A percentile compares a stretch with the other conserved stretches of the same genome.
These are phyloP conservation scores for Coleophoma eucalyptorum DNA, from an alignment of 2,329 filamentous ascomycete genomes.

Conservation along the genomic window DNA sequence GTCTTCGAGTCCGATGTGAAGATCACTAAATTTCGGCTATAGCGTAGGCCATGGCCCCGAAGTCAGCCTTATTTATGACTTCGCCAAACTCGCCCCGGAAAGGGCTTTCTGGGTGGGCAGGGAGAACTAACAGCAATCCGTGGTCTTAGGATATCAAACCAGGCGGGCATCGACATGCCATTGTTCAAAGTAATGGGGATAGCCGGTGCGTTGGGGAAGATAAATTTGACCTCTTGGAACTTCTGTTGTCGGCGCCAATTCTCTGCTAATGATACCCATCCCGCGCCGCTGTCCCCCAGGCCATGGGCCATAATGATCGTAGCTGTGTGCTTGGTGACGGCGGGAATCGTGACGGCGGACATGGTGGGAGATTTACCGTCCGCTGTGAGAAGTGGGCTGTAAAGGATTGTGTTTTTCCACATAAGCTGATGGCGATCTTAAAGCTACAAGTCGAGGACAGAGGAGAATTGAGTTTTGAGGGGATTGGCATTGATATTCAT, in stretches of 20 bases:
- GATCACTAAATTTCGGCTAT: too few species aligned
- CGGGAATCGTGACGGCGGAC: constrained; percentile 65
- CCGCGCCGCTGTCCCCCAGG: constrained; percentile 76
- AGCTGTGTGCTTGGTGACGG: constrained; percentile 79
- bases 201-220: constrained; percentile 87
- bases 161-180: constrained; percentile 79
- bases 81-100: constrained; percentile 7
- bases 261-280: constrained; percentile 80
- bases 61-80: too few species aligned
- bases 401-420: too few species aligned
- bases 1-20: constrained; percentile 43
- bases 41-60: too few species aligned
- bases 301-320: constrained; percentile 95
- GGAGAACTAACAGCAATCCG: constrained; percentile 17
- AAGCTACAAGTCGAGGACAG: too few species aligned
- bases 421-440: too few species aligned
- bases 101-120: constrained; percentile 16
- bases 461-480: too few species aligned
- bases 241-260: constrained; percentile 78
- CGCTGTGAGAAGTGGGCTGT: too few species aligned
- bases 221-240: constrained; percentile 87
- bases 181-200: constrained; percentile 83
- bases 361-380: background rate
- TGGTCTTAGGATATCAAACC: constrained; percentile 72
- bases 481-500: too few species aligned